Evolutionary conservation across 768 basidiomycete genomes (phyloP).

Genomic region (Tubosaeta sp.): DNA sequence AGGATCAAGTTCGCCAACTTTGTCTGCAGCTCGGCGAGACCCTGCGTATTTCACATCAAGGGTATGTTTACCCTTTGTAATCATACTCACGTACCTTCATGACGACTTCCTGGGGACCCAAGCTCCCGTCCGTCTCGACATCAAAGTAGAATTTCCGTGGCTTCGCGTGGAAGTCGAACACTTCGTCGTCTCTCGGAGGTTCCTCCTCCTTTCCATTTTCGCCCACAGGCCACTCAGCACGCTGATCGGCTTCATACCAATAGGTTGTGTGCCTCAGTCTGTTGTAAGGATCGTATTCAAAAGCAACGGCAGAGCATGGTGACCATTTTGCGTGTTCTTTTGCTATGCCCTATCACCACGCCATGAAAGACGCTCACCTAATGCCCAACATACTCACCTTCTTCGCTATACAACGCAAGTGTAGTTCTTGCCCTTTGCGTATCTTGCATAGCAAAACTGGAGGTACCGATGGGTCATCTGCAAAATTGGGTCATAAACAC

Average conservation of each 20-base stretch:
- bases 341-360: conserved; percentile 73
- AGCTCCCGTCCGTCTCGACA: conserved; percentile 90
- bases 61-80: not conserved
- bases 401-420: conserved; percentile 81
- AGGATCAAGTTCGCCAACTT: conserved; percentile 79
- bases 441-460: conserved; percentile 90
- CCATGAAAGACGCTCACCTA: not conserved
- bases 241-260: conserved; percentile 85
- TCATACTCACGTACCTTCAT: conserved; percentile 54
- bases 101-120: conserved; percentile 84
- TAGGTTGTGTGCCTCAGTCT: conserved; percentile 92
- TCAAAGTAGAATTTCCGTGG: conserved; percentile 91
- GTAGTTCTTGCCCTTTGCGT: conserved; percentile 90
- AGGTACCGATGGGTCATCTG: conserved; percentile 56
- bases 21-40: conserved; percentile 71
- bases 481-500: conserved; percentile 4
- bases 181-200: conserved; percentile 69
- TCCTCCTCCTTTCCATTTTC: conserved; percentile 85
- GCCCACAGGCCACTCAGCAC: conserved; percentile 87
- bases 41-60: conserved; percentile 38
- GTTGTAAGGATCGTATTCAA: conserved; percentile 98
- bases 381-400: conserved; percentile 54
- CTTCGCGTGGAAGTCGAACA: conserved; percentile 85
- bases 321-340: conserved; percentile 99
- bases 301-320: conserved; percentile 89